These are phyloP conservation scores for Anethum foeniculum DNA, from an alignment of 140 eudicot genomes.

Conservation along the genomic window DNA sequence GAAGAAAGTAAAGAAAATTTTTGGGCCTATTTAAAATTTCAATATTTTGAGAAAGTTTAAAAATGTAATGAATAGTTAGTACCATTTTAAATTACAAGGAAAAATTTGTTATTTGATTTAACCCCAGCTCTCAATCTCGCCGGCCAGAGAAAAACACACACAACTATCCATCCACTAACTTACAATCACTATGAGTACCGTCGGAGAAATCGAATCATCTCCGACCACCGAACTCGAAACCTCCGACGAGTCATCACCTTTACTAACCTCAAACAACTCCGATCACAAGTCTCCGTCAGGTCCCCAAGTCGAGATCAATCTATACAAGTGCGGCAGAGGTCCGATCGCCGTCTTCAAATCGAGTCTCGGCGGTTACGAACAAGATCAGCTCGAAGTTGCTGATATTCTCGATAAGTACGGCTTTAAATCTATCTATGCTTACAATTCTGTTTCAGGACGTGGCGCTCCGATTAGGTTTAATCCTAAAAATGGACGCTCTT, in stretches of 20 bases:
- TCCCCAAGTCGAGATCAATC: conserved; percentile 58
- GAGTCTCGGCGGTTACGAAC: conserved; percentile 70
- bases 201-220: conserved; percentile 37
- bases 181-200: not conserved
- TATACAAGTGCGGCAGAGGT: conserved; percentile 58
- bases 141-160: not conserved
- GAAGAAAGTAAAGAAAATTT: too few species aligned
- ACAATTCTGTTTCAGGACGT: conserved; percentile 45
- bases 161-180: not conserved
- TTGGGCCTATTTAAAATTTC: too few species aligned
- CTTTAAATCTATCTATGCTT: conserved; percentile 57
- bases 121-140: not conserved
- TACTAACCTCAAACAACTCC: conserved; percentile 14
- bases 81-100: too few species aligned
- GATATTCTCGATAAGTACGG: conserved; percentile 62
- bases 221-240: conserved; percentile 7
- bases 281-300: conserved; percentile 29
- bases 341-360: conserved; percentile 56
- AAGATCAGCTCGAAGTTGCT: conserved; percentile 69
- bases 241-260: conserved; percentile 35
- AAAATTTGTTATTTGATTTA: too few species aligned
- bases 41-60: too few species aligned
- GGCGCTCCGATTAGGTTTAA: conserved; percentile 70
- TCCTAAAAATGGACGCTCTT: conserved; percentile 59
- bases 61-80: too few species aligned